Percentiles rank a stretch among this genome's conserved stretches.
phyloP scores from a whole-genome alignment of 331 rosid species.

The Pyracantha coccinea region DNA sequence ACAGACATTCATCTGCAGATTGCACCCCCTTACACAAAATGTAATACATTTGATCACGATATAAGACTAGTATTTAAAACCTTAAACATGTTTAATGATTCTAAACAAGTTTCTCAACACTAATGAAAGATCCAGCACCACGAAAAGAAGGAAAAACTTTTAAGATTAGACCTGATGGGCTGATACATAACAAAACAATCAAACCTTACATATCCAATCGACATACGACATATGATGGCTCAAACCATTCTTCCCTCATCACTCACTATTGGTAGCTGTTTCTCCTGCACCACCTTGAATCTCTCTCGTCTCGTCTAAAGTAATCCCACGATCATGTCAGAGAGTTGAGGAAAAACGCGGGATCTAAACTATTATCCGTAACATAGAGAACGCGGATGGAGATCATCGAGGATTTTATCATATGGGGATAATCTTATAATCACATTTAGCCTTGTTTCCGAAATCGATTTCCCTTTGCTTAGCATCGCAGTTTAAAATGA shows the following conservation, averaged over 20 bases:
- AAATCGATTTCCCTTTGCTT: conserved; percentile 22
- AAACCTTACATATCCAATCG: background rate
- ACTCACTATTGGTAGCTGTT: background rate
- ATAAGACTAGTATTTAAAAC: background rate
- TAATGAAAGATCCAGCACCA: background rate
- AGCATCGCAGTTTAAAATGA: conserved; percentile 26
- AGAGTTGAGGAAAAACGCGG: background rate
- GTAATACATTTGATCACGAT: no score
- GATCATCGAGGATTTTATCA: background rate
- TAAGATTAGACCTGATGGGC: background rate
- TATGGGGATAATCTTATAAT: conserved; percentile 9
- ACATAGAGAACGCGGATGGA: background rate
- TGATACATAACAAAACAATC: background rate
- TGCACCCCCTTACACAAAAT: no score
- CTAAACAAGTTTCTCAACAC: background rate
- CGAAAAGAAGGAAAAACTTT: background rate
- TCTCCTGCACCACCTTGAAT: background rate
- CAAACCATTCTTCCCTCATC: background rate
- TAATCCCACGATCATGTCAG: background rate
- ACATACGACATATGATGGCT: background rate
- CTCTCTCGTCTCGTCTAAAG: background rate
- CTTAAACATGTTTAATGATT: background rate
- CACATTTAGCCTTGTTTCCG: conserved; percentile 30
- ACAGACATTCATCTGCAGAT: no score
- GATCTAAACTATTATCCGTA: background rate